Conservation (phyloP, 768 basidiomycete species). For the Phlegmacium glaucopus region DNA sequence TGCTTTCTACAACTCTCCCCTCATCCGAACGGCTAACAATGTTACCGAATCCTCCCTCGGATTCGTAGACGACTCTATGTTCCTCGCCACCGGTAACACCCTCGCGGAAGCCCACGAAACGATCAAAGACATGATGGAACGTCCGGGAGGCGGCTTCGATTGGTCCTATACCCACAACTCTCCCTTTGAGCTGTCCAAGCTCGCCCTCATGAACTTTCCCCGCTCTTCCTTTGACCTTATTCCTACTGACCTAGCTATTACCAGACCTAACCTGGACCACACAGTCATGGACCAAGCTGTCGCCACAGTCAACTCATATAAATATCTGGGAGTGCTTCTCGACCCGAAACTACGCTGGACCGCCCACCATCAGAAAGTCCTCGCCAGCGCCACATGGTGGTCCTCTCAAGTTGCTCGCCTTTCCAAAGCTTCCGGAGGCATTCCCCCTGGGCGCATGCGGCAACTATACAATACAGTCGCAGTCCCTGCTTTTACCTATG, state of each 20-base stretch:
- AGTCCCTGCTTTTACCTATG: too few relatives aligned
- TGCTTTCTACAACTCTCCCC: too few relatives aligned
- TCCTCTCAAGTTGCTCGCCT: slow-evolving; percentile 7
- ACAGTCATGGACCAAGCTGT: slow-evolving; percentile 6
- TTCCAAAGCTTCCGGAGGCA: slow-evolving; percentile 5
- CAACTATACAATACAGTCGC: slow-evolving; percentile 8
- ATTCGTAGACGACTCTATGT: too few relatives aligned
- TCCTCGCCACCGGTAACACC: background rate
- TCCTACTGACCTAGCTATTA: slow-evolving; percentile 1
- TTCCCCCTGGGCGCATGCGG: slow-evolving; percentile 7
- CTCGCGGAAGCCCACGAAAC: background rate
- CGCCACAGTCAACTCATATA: background rate
- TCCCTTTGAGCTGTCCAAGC: slow-evolving; percentile 28
- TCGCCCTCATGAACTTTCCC: too few relatives aligned
- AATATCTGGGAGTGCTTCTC: slow-evolving; percentile 4
- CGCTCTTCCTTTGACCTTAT: slow-evolving; percentile 20
- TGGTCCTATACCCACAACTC: slow-evolving; percentile 28
- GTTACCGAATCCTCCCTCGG: too few relatives aligned
- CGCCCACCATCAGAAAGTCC: background rate
- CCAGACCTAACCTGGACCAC: background rate
- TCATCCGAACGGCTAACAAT: too few relatives aligned
- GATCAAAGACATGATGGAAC: slow-evolving; percentile 23
- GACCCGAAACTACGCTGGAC: slow-evolving; percentile 4
- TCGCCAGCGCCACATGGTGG: slow-evolving; percentile 9
- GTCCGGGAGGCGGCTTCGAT: slow-evolving; percentile 15